Percentiles rank a stretch among this genome's conserved stretches.
Conservation (phyloP, 768 basidiomycete genomes). For the Tulasnella sp. region DNA sequence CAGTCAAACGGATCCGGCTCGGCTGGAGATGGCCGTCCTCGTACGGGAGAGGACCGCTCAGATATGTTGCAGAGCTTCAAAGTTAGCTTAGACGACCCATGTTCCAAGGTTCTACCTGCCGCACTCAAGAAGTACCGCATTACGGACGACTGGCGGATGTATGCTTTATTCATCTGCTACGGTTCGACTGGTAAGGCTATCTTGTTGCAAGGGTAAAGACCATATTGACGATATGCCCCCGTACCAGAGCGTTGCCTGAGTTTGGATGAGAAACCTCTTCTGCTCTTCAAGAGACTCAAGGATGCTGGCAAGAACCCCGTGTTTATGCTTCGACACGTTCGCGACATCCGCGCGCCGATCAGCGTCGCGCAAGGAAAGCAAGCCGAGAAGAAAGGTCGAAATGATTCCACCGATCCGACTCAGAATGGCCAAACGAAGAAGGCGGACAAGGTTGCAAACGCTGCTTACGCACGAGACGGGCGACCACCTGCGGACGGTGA, state of each 20-base stretch:
- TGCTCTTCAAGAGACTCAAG: constrained; percentile 96
- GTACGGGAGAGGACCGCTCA: constrained; percentile 23
- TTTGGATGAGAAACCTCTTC: constrained; percentile 96
- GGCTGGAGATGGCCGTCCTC: constrained; percentile 15
- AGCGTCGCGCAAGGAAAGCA: constrained; percentile 97
- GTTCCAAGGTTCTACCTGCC: constrained; percentile 97
- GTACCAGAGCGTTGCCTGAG: constrained; percentile 87
- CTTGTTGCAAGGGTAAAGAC: constrained; percentile 47
- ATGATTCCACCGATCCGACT: not conserved
- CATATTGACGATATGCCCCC: constrained; percentile 58
- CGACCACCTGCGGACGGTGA: constrained; percentile 40
- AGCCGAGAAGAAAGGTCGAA: constrained; percentile 57
- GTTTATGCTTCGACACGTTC: constrained; percentile 97
- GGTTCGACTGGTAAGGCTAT: constrained; percentile 58
- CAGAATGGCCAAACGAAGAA: constrained; percentile 35
- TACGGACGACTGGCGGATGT: constrained; percentile 98
- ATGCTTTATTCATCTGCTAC: constrained; percentile 99
- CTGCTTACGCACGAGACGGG: constrained; percentile 39
- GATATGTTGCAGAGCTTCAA: constrained; percentile 81
- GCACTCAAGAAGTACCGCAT: constrained; percentile 99
- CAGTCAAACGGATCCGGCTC: constrained; percentile 3
- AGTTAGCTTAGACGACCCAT: constrained; percentile 96
- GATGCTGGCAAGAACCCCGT: constrained; percentile 98
- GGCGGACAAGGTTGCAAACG: constrained; percentile 17
- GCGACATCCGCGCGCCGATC: constrained; percentile 96